Conservation (phyloP, 805 yeast genomes). For the Hyphopichia homilentoma region DNA sequence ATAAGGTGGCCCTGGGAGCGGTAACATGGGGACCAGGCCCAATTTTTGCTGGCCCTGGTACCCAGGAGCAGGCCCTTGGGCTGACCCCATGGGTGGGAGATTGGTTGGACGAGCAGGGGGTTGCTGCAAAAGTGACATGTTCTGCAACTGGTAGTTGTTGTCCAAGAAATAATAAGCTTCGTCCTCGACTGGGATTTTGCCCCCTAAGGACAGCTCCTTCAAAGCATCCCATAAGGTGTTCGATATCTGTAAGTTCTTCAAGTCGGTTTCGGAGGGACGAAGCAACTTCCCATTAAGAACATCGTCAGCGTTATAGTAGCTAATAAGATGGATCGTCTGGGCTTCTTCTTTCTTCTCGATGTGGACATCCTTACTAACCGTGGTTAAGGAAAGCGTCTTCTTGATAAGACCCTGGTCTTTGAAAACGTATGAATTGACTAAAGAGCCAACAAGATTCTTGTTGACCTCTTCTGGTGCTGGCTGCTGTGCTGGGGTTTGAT, state of each 20-base stretch:
- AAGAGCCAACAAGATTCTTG: conserved; percentile 35
- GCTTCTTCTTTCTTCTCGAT: conserved; percentile 19
- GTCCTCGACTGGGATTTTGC: conserved; percentile 46
- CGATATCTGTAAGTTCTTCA: conserved; percentile 48
- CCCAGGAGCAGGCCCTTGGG: neutral
- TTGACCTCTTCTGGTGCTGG: conserved; percentile 30
- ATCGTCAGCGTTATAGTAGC: conserved; percentile 76
- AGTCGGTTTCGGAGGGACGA: conserved; percentile 55
- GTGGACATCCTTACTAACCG: conserved; percentile 30
- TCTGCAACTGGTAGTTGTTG: conserved; percentile 38
- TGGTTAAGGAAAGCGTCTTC: conserved; percentile 71
- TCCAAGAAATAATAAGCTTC: conserved; percentile 49
- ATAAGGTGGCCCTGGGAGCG: conserved; percentile 5
- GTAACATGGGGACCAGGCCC: conserved; percentile 4
- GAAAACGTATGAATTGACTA: conserved; percentile 58
- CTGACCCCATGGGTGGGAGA: neutral
- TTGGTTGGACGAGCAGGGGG: conserved; percentile 11
- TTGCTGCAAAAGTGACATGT: conserved; percentile 28
- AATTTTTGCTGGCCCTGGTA: neutral
- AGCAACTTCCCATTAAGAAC: conserved; percentile 54
- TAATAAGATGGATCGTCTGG: conserved; percentile 66
- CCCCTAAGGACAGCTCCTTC: conserved; percentile 58
- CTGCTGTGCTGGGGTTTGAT: neutral
- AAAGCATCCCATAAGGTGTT: conserved; percentile 52
- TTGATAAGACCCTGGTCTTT: conserved; percentile 75